Evolutionary conservation across 2,329 filamentous ascomycete species (phyloP).

Genomic region (Ceratocystis huliohia): DNA sequence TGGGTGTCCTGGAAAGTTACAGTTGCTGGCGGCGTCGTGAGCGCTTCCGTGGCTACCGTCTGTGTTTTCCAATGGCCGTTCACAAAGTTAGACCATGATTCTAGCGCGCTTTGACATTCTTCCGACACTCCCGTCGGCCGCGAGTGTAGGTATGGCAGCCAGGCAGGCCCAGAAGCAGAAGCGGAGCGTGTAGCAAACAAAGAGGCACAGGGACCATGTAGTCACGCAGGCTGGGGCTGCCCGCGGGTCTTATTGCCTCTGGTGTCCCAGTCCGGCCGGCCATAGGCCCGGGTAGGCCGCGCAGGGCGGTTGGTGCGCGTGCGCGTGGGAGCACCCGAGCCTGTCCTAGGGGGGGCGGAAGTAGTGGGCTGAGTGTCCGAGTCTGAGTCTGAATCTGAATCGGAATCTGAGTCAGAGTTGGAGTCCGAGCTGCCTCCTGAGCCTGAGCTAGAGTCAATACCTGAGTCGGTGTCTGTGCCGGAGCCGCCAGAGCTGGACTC

Average conservation of each 20-base stretch:
- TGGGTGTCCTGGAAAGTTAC: background rate
- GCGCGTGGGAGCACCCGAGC: background rate
- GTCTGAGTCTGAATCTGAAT: background rate
- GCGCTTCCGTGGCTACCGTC: background rate
- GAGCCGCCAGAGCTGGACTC: background rate
- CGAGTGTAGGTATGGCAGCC: background rate
- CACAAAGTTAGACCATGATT: background rate
- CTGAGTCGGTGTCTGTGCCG: background rate
- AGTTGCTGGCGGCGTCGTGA: background rate
- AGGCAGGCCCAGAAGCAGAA: background rate
- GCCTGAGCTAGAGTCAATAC: background rate
- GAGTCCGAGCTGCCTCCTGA: background rate
- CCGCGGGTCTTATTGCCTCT: background rate
- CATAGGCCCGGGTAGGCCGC: background rate
- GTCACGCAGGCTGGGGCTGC: background rate
- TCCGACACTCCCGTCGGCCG: background rate
- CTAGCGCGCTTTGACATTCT: background rate
- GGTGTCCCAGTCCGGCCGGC: background rate
- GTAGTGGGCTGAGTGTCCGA: background rate
- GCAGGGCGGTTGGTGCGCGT: background rate
- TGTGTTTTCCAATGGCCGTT: background rate
- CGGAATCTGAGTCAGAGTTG: background rate
- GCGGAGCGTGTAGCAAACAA: background rate
- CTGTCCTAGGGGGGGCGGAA: background rate
- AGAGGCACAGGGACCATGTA: background rate